phyloP scores from a whole-genome alignment of 352 stramenopile species.

The Globisporangium heterothallicum region DNA sequence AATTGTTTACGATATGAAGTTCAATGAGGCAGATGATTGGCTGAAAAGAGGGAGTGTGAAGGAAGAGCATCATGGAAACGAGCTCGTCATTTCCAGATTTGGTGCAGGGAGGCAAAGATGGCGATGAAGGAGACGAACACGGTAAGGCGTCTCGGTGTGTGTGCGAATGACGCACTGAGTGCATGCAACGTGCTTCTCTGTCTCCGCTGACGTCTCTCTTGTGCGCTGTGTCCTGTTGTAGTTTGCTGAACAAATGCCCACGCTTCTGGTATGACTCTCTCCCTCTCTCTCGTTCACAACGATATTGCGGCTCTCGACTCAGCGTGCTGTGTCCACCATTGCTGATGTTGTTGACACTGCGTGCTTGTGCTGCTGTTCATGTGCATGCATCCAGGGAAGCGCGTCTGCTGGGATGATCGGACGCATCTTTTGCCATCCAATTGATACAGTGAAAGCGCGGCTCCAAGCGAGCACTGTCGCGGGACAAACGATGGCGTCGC shows the following conservation, averaged over 20 bases:
- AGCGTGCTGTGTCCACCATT: too few species aligned
- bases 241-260: conserved; percentile 44
- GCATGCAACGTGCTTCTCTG: background rate
- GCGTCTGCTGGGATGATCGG: conserved; percentile 78
- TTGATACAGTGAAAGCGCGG: conserved; percentile 90
- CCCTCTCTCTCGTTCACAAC: background rate
- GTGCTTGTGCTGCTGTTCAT: background rate
- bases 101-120: background rate
- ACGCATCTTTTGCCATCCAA: conserved; percentile 86
- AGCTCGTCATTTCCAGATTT: background rate
- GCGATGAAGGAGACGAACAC: conserved; percentile 10
- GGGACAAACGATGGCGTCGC: conserved; percentile 32
- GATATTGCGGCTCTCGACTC: background rate
- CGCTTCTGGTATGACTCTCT: conserved; percentile 35
- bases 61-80: background rate
- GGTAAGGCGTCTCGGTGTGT: background rate
- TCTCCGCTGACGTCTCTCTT: background rate
- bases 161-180: background rate
- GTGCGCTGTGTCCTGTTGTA: conserved; percentile 12
- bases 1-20: background rate
- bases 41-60: background rate
- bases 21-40: background rate
- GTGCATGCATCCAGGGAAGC: conserved; percentile 44
- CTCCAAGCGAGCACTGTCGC: conserved; percentile 48
- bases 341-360: background rate